Evolutionary conservation across 352 stramenopile species (phyloP).

Genomic region (Discostella stelligera): DNA sequence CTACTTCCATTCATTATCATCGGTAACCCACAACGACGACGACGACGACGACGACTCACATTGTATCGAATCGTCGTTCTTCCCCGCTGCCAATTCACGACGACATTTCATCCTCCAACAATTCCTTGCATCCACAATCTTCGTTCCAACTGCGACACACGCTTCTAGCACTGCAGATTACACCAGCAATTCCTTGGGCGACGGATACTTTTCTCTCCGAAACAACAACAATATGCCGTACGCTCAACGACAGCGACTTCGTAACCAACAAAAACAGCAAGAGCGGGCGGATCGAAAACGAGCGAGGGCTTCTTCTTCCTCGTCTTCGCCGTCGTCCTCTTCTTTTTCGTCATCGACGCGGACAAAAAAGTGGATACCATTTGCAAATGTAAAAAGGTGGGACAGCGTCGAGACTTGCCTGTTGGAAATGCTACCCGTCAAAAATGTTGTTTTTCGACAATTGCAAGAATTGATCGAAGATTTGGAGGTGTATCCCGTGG

Average conservation of each 20-base stretch:
- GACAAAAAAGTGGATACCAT: constrained; percentile 40
- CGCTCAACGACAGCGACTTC: constrained; percentile 19
- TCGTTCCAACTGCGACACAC: constrained; percentile 14
- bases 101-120: constrained; percentile 31
- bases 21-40: no score
- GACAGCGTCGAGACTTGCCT: constrained; percentile 49
- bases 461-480: constrained; percentile 56
- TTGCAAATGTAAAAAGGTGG: constrained; percentile 38
- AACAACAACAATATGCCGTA: constrained; percentile 51
- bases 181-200: constrained; percentile 1
- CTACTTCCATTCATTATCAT: constrained; percentile 5
- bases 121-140: constrained; percentile 18
- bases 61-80: constrained; percentile 1
- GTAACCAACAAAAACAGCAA: constrained; percentile 21
- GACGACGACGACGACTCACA: constrained; percentile 4
- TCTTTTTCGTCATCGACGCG: background rate
- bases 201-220: constrained; percentile 40
- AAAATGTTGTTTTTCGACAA: constrained; percentile 63
- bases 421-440: constrained; percentile 65
- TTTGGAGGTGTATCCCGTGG: constrained; percentile 16
- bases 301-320: constrained; percentile 25
- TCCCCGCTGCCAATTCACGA: constrained; percentile 17
- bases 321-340: background rate
- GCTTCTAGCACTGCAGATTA: constrained; percentile 1
- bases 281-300: constrained; percentile 18